Evolutionary conservation across 2,329 filamentous ascomycete genomes (phyloP).

Genomic region (Aspergillus sp.): DNA sequence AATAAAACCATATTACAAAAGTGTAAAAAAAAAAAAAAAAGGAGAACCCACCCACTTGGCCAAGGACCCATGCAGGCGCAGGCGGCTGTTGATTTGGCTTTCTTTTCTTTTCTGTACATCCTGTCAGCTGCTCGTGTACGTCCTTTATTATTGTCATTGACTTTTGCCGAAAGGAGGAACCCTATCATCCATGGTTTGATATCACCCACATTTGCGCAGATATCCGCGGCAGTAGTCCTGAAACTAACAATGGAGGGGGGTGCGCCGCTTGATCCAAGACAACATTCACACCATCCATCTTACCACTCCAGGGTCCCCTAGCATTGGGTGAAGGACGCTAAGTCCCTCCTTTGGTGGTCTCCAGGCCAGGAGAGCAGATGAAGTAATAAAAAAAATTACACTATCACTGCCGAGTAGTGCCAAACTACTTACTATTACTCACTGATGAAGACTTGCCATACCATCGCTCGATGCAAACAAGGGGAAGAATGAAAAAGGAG

Average conservation of each 20-base stretch:
- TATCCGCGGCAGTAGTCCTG: constrained; percentile 10
- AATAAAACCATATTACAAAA: no score
- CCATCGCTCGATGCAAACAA: neutral
- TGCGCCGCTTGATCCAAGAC: constrained; percentile 8
- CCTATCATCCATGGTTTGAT: constrained; percentile 11
- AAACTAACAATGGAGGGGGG: constrained; percentile 6
- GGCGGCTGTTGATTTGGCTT: constrained; percentile 13
- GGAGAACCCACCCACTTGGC: constrained; percentile 10
- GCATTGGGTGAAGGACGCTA: constrained; percentile 15
- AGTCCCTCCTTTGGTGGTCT: neutral
- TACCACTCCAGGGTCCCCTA: constrained; percentile 15
- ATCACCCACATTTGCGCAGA: constrained; percentile 9
- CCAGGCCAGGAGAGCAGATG: neutral
- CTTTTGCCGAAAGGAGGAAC: constrained; percentile 7
- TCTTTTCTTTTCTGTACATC: neutral
- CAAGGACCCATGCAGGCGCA: constrained; percentile 18
- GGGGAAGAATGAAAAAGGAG: neutral
- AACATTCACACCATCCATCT: constrained; percentile 1
- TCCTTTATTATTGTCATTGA: constrained; percentile 11
- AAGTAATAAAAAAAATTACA: neutral
- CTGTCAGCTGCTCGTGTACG: constrained; percentile 11
- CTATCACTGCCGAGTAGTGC: neutral
- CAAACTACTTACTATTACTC: neutral
- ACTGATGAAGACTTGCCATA: neutral
- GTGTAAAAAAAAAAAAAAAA: neutral